Evolutionary conservation across 495 filamentous ascomycete species (phyloP), one percentile per base, ranked within the genome.

Genomic region (Chaetomium cochliodes): DNA sequence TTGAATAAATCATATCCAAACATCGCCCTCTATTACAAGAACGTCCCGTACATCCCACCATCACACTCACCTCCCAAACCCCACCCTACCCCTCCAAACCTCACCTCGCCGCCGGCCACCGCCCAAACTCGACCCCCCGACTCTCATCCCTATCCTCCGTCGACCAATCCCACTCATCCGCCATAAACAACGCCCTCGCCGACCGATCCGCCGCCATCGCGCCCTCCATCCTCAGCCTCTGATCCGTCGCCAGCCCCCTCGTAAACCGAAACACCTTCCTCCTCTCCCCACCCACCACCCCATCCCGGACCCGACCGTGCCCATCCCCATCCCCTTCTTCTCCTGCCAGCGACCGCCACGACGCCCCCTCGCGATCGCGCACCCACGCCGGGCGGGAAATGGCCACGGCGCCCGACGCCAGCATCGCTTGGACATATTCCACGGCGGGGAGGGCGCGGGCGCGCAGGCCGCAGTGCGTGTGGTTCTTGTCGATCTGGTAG

Each of bases 401-500:
- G 0, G 81, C 77, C 7, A 87, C 65, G 26, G 74, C 77, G 33
- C 69, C 74, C 3, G 74, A 65, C 3, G 75, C 74, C 3, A 85
- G 69, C 66, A 82, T 76, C 28, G 73, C 76, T 61, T 88, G 82
- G 41, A 94, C 79, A 50, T 83, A 83, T 26, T 91, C 87, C 0
- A 96, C 76, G 1, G 89, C 77, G 3, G 90, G 88, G 22, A 90
- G 62, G 6, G 96, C 68, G 33, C 87, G 80, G 15, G 83, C 87
- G 11, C 90, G 78, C 15, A 92, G 78, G 0, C 92, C 92, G 73
- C 92, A 96, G 68, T 91, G 89, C 0, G 80, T 80, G 71, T 96
- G 92, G 71, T 90, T 81, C 13, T 79, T 77, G 72, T 96, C 90
- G 60, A 96, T 86, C 70, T 93, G 90, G 71, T 96, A 96, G 55